These are phyloP conservation scores for Kandelia obovata DNA, from an alignment of 345 rosid species.

Conservation along the genomic window DNA sequence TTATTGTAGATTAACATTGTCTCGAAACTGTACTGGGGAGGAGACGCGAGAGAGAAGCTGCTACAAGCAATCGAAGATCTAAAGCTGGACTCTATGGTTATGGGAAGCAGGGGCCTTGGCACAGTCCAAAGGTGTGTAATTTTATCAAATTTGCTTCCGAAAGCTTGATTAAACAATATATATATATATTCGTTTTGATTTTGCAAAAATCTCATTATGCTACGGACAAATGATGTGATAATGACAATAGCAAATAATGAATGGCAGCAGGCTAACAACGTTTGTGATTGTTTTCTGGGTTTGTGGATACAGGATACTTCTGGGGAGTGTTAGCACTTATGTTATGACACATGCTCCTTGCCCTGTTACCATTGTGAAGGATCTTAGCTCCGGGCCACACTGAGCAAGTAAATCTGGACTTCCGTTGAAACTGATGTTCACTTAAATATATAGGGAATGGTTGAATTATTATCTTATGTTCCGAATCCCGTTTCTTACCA, in stretches of 20 bases:
- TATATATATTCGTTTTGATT: neutral
- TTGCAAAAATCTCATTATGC: no score
- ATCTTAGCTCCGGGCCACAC: neutral
- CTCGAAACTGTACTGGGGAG: conserved; percentile 76
- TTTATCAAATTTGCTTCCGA: neutral
- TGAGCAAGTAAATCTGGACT: neutral
- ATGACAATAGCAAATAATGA: no score
- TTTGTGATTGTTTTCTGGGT: conserved; percentile 7
- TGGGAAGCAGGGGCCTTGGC: conserved; percentile 97
- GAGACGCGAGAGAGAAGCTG: conserved; percentile 85
- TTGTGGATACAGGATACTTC: conserved; percentile 56
- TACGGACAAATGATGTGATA: no score
- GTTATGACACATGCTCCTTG: conserved; percentile 49
- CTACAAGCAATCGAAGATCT: conserved; percentile 69
- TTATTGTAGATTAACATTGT: conserved; percentile 49
- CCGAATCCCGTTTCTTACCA: no score
- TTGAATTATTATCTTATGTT: no score
- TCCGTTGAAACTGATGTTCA: no score
- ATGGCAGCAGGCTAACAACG: no score
- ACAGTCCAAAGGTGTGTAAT: conserved; percentile 61
- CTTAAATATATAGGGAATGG: no score
- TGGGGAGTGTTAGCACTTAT: conserved; percentile 63
- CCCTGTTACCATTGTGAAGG: conserved; percentile 59
- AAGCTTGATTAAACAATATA: no score
- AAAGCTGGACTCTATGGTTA: conserved; percentile 74